Percentiles rank a stretch among this genome's conserved stretches.
These are phyloP conservation scores for Solanum lycopersicoides DNA, from an alignment of 257 asterid genomes.

Conservation along the genomic window DNA sequence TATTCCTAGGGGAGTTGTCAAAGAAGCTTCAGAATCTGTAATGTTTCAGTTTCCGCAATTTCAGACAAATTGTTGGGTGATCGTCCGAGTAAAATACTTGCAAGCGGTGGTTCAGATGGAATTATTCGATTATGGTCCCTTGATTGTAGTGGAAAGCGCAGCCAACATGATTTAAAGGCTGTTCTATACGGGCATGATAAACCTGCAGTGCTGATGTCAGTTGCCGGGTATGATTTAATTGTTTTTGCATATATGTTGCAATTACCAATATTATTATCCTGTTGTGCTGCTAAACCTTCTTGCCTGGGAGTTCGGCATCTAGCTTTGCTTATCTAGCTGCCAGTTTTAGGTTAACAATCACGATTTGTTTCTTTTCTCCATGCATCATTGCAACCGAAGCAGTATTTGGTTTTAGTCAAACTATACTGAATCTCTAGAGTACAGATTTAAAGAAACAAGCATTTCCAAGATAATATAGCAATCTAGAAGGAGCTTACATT, in stretches of 20 bases:
- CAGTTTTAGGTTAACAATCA: background rate
- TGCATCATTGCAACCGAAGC: background rate
- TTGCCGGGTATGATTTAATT: constrained; percentile 44
- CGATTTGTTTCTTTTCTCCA: background rate
- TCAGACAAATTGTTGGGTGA: constrained; percentile 70
- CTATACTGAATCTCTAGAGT: background rate
- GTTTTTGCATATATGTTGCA: background rate
- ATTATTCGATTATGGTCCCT: constrained; percentile 83
- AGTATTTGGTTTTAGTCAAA: background rate
- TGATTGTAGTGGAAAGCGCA: constrained; percentile 55
- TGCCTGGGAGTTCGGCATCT: background rate
- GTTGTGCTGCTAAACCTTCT: background rate
- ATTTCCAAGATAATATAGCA: background rate
- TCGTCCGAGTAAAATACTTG: constrained; percentile 37
- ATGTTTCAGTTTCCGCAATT: constrained; percentile 52
- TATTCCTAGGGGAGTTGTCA: constrained; percentile 44
- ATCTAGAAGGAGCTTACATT: background rate
- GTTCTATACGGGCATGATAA: constrained; percentile 79
- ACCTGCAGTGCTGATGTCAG: constrained; percentile 56
- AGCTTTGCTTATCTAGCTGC: background rate
- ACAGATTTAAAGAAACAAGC: background rate
- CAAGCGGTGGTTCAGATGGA: constrained; percentile 85
- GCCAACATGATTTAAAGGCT: constrained; percentile 56
- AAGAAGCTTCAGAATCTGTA: constrained; percentile 69
- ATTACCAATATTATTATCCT: background rate